Evolutionary conservation across 257 asterid species (phyloP).

Genomic region (Ilex asprella): DNA sequence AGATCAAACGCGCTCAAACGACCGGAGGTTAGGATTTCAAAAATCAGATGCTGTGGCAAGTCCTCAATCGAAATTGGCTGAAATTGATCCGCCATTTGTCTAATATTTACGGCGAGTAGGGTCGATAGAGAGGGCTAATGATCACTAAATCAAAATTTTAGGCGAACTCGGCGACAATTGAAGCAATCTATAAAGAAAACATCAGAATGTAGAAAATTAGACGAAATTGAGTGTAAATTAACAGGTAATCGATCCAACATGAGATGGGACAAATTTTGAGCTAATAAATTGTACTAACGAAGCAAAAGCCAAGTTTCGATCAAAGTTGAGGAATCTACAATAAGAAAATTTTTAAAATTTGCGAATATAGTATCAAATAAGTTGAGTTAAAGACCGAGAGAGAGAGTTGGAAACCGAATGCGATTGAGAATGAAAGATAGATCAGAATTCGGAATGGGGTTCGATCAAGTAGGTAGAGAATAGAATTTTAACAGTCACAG

Average conservation of each 20-base stretch:
- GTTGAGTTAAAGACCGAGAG: too few relatives aligned
- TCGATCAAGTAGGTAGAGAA: conserved; percentile 22
- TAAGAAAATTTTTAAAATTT: too few relatives aligned
- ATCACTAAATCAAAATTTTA: conserved; percentile 14
- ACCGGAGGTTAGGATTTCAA: conserved; percentile 59
- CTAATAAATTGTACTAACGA: neutral
- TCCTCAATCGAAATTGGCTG: conserved; percentile 49
- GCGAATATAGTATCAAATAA: neutral
- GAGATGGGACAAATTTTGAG: conserved; percentile 24
- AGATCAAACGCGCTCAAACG: conserved; percentile 58
- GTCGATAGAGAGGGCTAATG: neutral
- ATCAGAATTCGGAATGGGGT: conserved; percentile 17
- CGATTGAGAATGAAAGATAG: neutral
- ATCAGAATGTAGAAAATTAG: conserved; percentile 41
- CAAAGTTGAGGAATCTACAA: too few relatives aligned
- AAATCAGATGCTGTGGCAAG: conserved; percentile 64
- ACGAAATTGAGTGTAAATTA: conserved; percentile 32
- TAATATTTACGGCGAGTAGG: neutral
- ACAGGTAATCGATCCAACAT: conserved; percentile 30
- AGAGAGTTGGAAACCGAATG: too few relatives aligned
- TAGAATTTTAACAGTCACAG: neutral
- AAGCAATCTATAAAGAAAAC: conserved; percentile 33
- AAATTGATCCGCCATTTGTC: conserved; percentile 47
- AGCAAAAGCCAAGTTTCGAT: too few relatives aligned
- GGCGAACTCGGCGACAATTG: conserved; percentile 36